Base-by-base conservation (phyloP, 805 yeast species). In the Monosporozyma solicola region DNA sequence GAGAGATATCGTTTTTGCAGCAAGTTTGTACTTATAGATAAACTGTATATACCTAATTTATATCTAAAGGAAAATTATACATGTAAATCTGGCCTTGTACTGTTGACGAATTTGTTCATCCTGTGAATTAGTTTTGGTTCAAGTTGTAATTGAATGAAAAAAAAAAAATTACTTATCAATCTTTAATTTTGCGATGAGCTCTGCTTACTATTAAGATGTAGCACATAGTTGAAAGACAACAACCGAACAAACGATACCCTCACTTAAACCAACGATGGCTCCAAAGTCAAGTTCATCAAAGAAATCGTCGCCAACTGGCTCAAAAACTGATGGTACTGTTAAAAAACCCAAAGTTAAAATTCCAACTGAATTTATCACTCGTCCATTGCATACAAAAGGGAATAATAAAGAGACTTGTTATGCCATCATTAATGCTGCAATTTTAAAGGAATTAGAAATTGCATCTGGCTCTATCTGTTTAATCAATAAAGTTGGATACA, bases 1-100 rank as follows among this genome's bases (percentile, higher is more conserved):
- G 71, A 82, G 99, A 62, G 99, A 94, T 67, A 94, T 94, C 60
- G 98, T 94, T 0, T 94, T 94, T 71, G 94, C 98, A 67, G 97
- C 98, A 3, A 87, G 96, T 53, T 78, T 94, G 55, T 94, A 94
- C 66, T 73, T 92, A 59, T 91, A 75, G 48, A 22, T 15, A 27
- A 27, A 3, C 6, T 24, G 11, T 25, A 8, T 41, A 41, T 44
- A 11, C 5, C 4, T 32, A 32, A 3, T 32, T 32, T 8, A 11
- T 32, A 27, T 20, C 15, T 9, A 32, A 9, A 13, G 5, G 10
- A 5, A 13, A 5, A 32, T 8, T 32, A 32, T 32, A 11, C 9
- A 32, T 32, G 10, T 32, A 32, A 27, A 13, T 9, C 11, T 8
- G 10, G 10, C 10, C 10, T 32, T 32, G 15, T 13, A 32, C 15